These are phyloP conservation scores for Termitomyces sp. DNA, from an alignment of 768 basidiomycete species.

Conservation along the genomic window DNA sequence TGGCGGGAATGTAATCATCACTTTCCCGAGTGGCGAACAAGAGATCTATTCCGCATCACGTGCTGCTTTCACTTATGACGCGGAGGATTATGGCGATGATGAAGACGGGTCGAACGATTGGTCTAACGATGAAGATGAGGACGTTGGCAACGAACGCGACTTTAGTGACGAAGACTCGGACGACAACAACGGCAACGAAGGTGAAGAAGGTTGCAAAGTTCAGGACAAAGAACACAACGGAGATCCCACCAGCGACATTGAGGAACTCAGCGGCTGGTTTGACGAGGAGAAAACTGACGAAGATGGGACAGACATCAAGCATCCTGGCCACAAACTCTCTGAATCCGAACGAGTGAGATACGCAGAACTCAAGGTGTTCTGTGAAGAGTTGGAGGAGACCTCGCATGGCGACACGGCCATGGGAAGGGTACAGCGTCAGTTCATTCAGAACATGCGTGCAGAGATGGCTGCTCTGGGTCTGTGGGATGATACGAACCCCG, in stretches of 20 bases:
- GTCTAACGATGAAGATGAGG: neutral
- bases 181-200: neutral
- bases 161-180: neutral
- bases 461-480: constrained; percentile 1
- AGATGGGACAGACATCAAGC: neutral
- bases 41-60: neutral
- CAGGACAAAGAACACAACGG: too few species aligned
- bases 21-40: neutral
- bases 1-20: neutral
- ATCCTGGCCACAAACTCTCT: neutral
- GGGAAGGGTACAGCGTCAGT: constrained; percentile 2
- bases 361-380: constrained; percentile 2
- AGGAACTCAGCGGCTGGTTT: neutral
- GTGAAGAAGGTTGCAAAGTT: neutral
- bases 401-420: constrained; percentile 1
- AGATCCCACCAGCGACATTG: neutral
- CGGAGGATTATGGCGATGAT: neutral
- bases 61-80: neutral
- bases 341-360: neutral
- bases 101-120: neutral
- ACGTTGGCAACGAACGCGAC: neutral
- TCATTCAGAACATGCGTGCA: constrained; percentile 1
- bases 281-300: neutral
- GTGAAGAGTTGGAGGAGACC: constrained; percentile 8
- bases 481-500: neutral